phyloP scores from a whole-genome alignment of 495 filamentous ascomycete species.

The Neurospora cerealis region DNA sequence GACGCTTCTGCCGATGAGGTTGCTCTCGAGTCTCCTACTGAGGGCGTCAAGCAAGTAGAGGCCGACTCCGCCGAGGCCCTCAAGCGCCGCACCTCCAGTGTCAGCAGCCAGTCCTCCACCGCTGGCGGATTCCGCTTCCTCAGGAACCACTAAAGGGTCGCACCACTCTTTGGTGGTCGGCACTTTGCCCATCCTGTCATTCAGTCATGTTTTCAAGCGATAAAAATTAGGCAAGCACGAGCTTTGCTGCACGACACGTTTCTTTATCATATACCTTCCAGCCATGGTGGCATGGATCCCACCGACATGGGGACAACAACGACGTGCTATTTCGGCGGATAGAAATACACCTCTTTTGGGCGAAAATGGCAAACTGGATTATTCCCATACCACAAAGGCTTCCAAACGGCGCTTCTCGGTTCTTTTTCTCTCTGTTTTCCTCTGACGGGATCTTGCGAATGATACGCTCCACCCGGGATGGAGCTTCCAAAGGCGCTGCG shows the following conservation, averaged over 20 bases:
- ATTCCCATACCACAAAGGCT: not conserved
- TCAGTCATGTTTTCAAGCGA: not conserved
- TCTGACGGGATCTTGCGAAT: not conserved
- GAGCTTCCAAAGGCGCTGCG: not conserved
- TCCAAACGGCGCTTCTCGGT: not conserved
- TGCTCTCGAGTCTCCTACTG: slow-evolving; percentile 8
- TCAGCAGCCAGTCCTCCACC: slow-evolving; percentile 25
- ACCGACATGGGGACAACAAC: not conserved
- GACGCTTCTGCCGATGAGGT: not conserved
- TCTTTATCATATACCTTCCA: not conserved
- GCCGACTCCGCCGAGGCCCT: slow-evolving; percentile 12
- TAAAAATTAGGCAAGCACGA: not conserved
- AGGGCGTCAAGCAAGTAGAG: not conserved
- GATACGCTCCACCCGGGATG: not conserved
- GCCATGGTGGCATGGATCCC: not conserved
- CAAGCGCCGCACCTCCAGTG: slow-evolving; percentile 26
- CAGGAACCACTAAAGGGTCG: slow-evolving; percentile 27
- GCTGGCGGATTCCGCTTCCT: slow-evolving; percentile 28
- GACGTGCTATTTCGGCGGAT: not conserved
- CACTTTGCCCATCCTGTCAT: slow-evolving; percentile 1
- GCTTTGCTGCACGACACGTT: not conserved
- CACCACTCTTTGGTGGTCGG: slow-evolving; percentile 24
- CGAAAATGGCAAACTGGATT: not conserved
- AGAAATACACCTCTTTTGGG: not conserved
- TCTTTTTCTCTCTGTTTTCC: not conserved